phyloP scores from a whole-genome alignment of 208 protist species.

The Acanthamoeba quina region DNA sequence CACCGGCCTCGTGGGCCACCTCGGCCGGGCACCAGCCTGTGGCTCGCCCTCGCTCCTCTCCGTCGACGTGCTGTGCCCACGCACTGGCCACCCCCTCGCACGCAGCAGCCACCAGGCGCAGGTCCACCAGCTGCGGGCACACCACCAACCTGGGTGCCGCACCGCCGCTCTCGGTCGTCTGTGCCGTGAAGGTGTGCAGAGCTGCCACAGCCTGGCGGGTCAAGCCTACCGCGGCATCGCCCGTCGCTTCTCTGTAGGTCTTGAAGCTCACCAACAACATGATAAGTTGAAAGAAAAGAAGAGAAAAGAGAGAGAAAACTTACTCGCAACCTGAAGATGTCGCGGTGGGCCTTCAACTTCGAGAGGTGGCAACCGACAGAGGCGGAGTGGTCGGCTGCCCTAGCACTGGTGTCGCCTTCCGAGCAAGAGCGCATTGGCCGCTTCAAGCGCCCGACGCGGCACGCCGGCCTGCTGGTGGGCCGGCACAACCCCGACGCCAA shows the following conservation, averaged over 20 bases:
- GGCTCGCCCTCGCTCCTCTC: not conserved
- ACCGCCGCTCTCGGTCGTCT: not conserved
- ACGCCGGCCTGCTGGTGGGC: slow-evolving; percentile 25
- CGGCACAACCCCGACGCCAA: slow-evolving; percentile 70
- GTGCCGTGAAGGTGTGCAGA: not conserved
- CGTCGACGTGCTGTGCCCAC: not conserved
- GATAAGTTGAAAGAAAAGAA: not conserved
- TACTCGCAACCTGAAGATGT: not conserved
- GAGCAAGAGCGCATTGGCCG: slow-evolving; percentile 58
- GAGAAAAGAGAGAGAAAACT: not conserved
- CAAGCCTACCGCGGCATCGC: not conserved
- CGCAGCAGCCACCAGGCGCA: not conserved
- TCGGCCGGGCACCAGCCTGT: not conserved
- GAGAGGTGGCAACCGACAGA: slow-evolving; percentile 43
- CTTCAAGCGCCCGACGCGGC: slow-evolving; percentile 24
- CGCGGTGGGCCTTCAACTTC: slow-evolving; percentile 28
- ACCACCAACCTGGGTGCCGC: not conserved
- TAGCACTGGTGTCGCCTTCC: not conserved
- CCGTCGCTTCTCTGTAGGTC: not conserved
- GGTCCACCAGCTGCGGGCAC: not conserved
- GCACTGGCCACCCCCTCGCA: not conserved
- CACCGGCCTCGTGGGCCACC: not conserved
- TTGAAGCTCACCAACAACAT: not conserved
- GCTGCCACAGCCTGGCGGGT: not conserved
- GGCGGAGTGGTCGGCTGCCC: slow-evolving; percentile 19